Conservation (phyloP, 2,329 filamentous ascomycete genomes). For the Pseudocercospora macadamiae region DNA sequence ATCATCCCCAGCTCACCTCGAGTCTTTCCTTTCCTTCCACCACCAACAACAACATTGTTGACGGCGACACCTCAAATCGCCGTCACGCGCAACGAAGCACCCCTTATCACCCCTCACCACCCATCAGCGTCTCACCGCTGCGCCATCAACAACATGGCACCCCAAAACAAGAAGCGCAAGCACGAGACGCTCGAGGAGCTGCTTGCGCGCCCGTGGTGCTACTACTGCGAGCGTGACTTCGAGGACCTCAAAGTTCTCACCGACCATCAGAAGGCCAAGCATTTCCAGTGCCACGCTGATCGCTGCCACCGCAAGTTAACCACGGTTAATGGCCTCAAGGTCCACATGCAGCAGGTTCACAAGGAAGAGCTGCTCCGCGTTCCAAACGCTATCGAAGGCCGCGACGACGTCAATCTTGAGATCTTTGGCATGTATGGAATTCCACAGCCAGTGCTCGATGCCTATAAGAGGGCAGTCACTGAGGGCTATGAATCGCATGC, state of each 20-base stretch:
- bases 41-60: background rate
- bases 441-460: slow-evolving; percentile 78
- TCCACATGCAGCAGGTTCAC: slow-evolving; percentile 98
- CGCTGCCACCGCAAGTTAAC: slow-evolving; percentile 85
- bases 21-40: slow-evolving; percentile 1
- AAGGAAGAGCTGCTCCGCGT: slow-evolving; percentile 87
- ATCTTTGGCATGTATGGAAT: slow-evolving; percentile 99
- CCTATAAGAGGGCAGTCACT: slow-evolving; percentile 84
- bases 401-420: slow-evolving; percentile 84
- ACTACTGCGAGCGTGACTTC: slow-evolving; percentile 99
- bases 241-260: slow-evolving; percentile 96
- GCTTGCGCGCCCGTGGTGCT: slow-evolving; percentile 89
- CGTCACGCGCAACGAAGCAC: background rate
- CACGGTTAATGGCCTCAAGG: slow-evolving; percentile 91
- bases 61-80: background rate
- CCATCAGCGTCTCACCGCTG: background rate
- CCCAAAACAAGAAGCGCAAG: slow-evolving; percentile 64
- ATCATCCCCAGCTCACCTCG: background rate
- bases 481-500: slow-evolving; percentile 87
- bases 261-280: slow-evolving; percentile 97
- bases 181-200: slow-evolving; percentile 87
- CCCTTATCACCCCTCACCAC: background rate
- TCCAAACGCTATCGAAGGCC: slow-evolving; percentile 88
- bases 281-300: slow-evolving; percentile 83
- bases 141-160: background rate